These are phyloP conservation scores for Middelhovenomyces tepae DNA, from an alignment of 805 yeast species.

Conservation along the genomic window DNA sequence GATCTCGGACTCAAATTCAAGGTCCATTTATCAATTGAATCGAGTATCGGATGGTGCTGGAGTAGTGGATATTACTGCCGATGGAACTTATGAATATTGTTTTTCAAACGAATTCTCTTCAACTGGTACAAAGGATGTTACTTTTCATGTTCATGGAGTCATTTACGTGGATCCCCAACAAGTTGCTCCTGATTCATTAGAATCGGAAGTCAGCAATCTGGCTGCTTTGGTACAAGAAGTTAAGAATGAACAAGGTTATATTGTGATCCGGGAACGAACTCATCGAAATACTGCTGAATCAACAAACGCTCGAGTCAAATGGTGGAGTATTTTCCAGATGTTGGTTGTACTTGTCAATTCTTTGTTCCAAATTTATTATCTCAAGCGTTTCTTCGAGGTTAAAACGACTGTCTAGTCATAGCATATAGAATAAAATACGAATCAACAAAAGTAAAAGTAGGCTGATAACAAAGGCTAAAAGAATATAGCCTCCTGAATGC, in stretches of 20 bases:
- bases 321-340: conserved; percentile 95
- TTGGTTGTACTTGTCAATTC: conserved; percentile 79
- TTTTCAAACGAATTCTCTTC: conserved; percentile 78
- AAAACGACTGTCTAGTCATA: conserved; percentile 63
- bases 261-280: conserved; percentile 91
- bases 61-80: conserved; percentile 50
- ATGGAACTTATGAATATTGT: conserved; percentile 80
- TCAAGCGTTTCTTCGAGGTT: conserved; percentile 92
- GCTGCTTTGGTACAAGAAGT: conserved; percentile 74
- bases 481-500: no score
- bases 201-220: conserved; percentile 70
- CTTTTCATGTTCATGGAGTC: conserved; percentile 91
- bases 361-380: conserved; percentile 85
- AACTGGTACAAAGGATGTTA: conserved; percentile 74
- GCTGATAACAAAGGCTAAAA: no score
- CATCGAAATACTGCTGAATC: conserved; percentile 98
- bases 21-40: conserved; percentile 40
- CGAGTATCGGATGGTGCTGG: conserved; percentile 77
- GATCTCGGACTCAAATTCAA: conserved; percentile 40
- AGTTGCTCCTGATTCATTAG: conserved; percentile 70
- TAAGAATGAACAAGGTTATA: conserved; percentile 81
- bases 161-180: conserved; percentile 74
- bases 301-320: conserved; percentile 91
- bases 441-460: no score
- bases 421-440: no score